Evolutionary conservation across 257 asterid species (phyloP), one percentile per base, ranked within the genome.

Genomic region (Handroanthus guayacan): DNA sequence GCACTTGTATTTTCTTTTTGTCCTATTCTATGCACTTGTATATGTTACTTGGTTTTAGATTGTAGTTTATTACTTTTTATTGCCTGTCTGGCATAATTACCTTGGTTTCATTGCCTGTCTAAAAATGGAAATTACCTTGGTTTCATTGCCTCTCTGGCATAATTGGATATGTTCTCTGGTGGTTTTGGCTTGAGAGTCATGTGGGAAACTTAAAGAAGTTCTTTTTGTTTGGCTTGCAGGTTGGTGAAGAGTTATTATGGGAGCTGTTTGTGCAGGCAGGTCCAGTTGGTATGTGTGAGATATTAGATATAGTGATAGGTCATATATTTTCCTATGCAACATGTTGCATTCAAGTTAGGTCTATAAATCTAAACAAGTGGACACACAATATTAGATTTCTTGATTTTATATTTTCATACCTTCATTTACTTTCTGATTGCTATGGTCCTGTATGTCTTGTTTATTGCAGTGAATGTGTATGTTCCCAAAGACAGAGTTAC

Each of bases 401-500:
- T 60, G 8, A 17, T 48, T 58, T 14, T 69, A 6, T 47, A 55
- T 31, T 34, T 25, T 20, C 31, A 62, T 72, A 48, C n/a, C 9
- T 16, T 58, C 14, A 18, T 31, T 64, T 63, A 6, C 71, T 11
- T 34, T 65, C 52, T 77, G 13, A 31, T 9, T 48, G 50, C 9
- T 70, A 52, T 52, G 41, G 44, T 61, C 63, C 75, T 54, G 38
- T 47, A 47, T 63, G 73, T 67, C 38, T 77, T 78, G 36, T 76
- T 18, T 71, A 39, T 78, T 75, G 48, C 82, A 94, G 97, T 94
- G 64, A 94, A 92, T 79, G 99, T 94, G 52, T 94, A 94, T 83
- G 99, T 94, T 75, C 99, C 99, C 66, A 94, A 94, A 83, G 99
- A 94, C 81, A 87, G 97, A 86, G 97, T 94, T 63, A 92, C 99